Base-by-base conservation (phyloP, 768 basidiomycete species). In the Pulveroboletus frians region DNA sequence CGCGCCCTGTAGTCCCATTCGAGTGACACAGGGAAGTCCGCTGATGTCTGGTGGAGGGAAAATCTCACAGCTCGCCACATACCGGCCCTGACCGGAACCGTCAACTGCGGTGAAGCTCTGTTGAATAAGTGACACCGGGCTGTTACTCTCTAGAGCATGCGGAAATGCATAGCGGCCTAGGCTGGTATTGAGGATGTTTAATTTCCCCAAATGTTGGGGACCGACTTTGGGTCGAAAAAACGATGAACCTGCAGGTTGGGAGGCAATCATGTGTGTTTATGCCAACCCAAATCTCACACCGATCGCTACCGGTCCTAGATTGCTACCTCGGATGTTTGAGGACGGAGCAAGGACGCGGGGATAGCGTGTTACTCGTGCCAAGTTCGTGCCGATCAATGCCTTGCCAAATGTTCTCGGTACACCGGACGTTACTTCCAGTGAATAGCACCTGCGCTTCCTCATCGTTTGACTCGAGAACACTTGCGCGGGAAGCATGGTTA, bases 1-100 rank as follows among this genome's bases (percentile, higher is more conserved):
- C 14, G 17, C 27, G 40, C 85, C 6, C 11, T 7, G n/a, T 5
- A 41, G 17, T 17, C 29, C 3, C 18, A 43, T 7, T 11, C 18
- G 4, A 9, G 15, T 15, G 15, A 30, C 9, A 18, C 18, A 20
- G 15, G 14, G 17, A 9, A 31, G 15, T 31, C 18, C 27, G 3
- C 21, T 17, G 23, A 44, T 23, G 7, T 23, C 15, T 13, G 23
- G 23, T 6, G n/a, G 32, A 7, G 17, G n/a, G 11, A 14, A 23
- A 15, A 15, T 13, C 32, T 9, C 21, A 21, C 10, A 23, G 8
- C 43, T 17, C 23, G n/a, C 23, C 32, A 26, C 32, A 13, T 13
- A 44, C 43, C 32, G 43, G 43, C 13, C 21, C 31, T 23, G 20
- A 6, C 31, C 31, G 43, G 31, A 10, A n/a, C 9, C 15, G 20